phyloP scores from a whole-genome alignment of 2,329 filamentous ascomycete species.

The Neonectria coccinea region DNA sequence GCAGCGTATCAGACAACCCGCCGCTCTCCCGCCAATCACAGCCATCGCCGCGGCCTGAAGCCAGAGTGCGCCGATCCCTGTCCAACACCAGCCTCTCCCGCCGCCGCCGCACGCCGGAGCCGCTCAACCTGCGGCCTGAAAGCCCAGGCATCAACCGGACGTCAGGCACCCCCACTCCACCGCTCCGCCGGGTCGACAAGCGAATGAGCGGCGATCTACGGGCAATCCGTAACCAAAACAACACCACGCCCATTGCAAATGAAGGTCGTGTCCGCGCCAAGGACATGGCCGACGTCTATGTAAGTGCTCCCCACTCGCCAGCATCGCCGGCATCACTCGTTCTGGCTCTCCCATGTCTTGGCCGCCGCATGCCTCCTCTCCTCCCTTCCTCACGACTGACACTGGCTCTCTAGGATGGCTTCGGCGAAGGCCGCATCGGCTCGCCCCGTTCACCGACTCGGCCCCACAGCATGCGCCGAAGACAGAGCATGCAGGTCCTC shows the following conservation, averaged over 20 bases:
- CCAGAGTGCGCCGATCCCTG: slow-evolving; percentile 55
- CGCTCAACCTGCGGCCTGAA: slow-evolving; percentile 68
- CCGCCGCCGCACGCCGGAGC: slow-evolving; percentile 64
- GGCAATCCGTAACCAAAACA: slow-evolving; percentile 54
- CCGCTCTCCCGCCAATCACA: slow-evolving; percentile 31
- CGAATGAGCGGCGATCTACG: slow-evolving; percentile 80
- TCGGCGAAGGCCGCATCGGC: slow-evolving; percentile 86
- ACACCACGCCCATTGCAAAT: slow-evolving; percentile 75
- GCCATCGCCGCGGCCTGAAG: slow-evolving; percentile 41
- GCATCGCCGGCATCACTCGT: not conserved
- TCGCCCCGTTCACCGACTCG: slow-evolving; percentile 93
- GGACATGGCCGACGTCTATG: slow-evolving; percentile 94
- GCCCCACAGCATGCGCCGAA: slow-evolving; percentile 94
- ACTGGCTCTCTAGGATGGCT: slow-evolving; percentile 78
- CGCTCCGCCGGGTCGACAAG: slow-evolving; percentile 76
- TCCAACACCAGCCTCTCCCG: slow-evolving; percentile 68
- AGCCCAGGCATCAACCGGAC: slow-evolving; percentile 65
- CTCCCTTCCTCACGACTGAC: slow-evolving; percentile 33
- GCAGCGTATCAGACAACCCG: slow-evolving; percentile 55
- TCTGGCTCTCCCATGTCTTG: not conserved
- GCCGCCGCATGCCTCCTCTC: too few relatives aligned
- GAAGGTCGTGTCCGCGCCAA: slow-evolving; percentile 86
- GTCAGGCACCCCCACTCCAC: slow-evolving; percentile 68
- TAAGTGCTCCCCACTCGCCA: slow-evolving; percentile 66
- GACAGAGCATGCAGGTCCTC: slow-evolving; percentile 96